Percentiles rank a stretch among this genome's conserved stretches.
Conservation (phyloP, 225 moss, liverwort and hornwort genomes). For the Pseudoscleropodium purum region DNA sequence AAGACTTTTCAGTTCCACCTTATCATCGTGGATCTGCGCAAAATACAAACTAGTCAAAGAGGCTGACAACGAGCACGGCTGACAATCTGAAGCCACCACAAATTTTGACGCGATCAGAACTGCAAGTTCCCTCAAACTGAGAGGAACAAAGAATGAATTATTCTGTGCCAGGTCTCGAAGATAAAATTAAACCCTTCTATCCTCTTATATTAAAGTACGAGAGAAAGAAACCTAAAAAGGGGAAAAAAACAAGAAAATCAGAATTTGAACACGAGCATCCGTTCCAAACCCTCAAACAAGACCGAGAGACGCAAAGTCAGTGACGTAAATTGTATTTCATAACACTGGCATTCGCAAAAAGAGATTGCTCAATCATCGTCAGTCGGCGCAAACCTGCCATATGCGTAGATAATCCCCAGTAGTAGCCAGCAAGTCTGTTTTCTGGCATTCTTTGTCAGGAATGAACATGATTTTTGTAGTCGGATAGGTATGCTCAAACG, state of each 20-base stretch:
- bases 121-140: background rate
- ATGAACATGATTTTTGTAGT: conserved; percentile 94
- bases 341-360: background rate
- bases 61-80: background rate
- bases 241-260: background rate
- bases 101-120: background rate
- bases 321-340: background rate
- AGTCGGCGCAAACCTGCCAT: conserved; percentile 42
- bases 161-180: background rate
- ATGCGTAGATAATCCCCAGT: conserved; percentile 80
- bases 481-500: conserved; percentile 80
- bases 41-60: background rate
- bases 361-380: background rate
- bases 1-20: conserved; percentile 65
- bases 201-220: background rate
- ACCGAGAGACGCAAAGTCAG: background rate
- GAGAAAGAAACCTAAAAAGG: background rate
- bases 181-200: background rate
- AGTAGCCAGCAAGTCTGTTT: conserved; percentile 73
- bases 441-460: conserved; percentile 84
- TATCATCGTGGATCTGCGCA: conserved; percentile 65
- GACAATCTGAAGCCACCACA: background rate
- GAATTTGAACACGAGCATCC: background rate
- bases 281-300: background rate
- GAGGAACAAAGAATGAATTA: background rate